A percentile compares a stretch with the other conserved stretches of the same genome.
phyloP scores from a whole-genome alignment of 2,329 filamentous ascomycete species.

The Helotiales sp. region DNA sequence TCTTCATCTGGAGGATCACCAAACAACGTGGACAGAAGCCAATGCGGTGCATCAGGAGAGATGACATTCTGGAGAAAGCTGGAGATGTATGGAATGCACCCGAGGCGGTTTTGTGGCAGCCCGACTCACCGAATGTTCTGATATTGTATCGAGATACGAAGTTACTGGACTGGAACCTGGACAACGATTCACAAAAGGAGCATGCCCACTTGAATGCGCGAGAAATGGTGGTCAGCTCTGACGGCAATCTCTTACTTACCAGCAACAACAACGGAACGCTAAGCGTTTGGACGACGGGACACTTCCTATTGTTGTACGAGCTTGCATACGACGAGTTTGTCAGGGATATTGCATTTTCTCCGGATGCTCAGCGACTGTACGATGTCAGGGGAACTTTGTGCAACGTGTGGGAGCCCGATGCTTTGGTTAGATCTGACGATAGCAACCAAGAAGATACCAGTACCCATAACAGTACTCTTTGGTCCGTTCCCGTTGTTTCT shows the following conservation, averaged over 20 bases:
- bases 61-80: constrained; percentile 17
- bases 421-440: no score
- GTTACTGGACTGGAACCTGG: not conserved
- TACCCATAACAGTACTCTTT: no score
- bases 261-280: constrained; percentile 28
- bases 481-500: no score
- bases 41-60: not conserved
- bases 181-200: not conserved
- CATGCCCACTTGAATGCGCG: constrained; percentile 7
- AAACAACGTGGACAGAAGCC: not conserved
- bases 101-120: not conserved
- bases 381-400: no score
- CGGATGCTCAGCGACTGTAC: no score
- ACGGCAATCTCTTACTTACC: constrained; percentile 31
- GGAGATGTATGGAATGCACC: constrained; percentile 15
- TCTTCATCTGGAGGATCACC: not conserved
- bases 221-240: constrained; percentile 25
- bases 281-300: constrained; percentile 25
- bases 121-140: not conserved
- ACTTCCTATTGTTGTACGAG: constrained; percentile 28
- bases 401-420: no score
- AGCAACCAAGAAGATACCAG: no score
- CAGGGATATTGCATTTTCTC: no score
- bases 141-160: not conserved
- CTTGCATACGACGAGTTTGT: constrained; percentile 5